Base-by-base conservation (phyloP, 2,329 filamentous ascomycete species). In the Phyllosticta citribraziliensis region DNA sequence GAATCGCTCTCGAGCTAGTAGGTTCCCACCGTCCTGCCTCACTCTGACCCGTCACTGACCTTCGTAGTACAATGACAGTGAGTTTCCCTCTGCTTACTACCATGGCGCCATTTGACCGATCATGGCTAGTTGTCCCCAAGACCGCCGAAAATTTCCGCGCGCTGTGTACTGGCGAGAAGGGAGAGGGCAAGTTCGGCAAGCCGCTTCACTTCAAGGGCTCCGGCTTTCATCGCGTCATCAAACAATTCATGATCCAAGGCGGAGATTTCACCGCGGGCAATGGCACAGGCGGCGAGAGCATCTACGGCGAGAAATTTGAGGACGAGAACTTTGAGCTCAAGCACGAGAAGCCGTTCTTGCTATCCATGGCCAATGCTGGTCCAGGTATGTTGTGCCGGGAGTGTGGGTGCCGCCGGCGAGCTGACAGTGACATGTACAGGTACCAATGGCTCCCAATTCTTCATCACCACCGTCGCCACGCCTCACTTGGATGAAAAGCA, bases 381-480 rank as follows among this genome's bases (percentile, higher is more conserved):
- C 90, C 91, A 54, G 90, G 40, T 47, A n/a, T n/a, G 40, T 47
- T n/a, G 40, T 14, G 40, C 17, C 12, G 14, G 14, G 4, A 88
- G 68, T 84, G 76, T 22, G 19, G n/a, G 12, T 51, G 20, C 10
- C n/a, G 5, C 40, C 52, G 14, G 10, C 20, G 20, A 47, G 40
- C 17, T 63, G 33, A 20, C 17, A 60, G 12, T n/a, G 55, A 87
- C 27, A 8, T n/a, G 40, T 8, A n/a, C 40, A 47, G 40, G 88
- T 69, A 96, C 94, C 74, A 99, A 99, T 74, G 94, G 94, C 70
- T 95, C 89, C 57, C 94, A 99, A 72, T 99, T 99, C 84, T 99
- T 99, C 83, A 81, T 97, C 69, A 99, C 94, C 56, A 97, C 94
- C 17, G 90, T 96, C 30, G 82, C 87, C n/a, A 97, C 94, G 14